A percentile compares a stretch with the other conserved stretches of the same genome.
phyloP scores from a whole-genome alignment of 75 land plant genomes.

The Cupressus sempervirens region DNA sequence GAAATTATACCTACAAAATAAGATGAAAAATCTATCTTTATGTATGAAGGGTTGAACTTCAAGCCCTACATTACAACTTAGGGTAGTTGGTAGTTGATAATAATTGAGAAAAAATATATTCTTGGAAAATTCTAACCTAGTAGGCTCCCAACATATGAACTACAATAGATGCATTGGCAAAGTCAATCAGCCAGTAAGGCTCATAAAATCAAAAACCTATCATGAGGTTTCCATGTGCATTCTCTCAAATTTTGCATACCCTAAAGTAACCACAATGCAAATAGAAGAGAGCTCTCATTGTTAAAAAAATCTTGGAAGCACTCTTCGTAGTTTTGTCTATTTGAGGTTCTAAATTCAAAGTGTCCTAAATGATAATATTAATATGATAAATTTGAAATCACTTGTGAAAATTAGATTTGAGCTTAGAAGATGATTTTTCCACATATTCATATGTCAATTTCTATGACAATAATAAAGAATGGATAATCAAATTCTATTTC shows the following conservation, averaged over 20 bases:
- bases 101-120: background rate
- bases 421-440: background rate
- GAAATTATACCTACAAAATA: conserved; percentile 27
- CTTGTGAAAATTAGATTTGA: too few relatives aligned
- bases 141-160: conserved; percentile 76
- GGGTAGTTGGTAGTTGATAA: background rate
- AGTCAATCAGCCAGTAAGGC: conserved; percentile 70
- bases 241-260: too few relatives aligned
- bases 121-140: conserved; percentile 39
- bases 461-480: conserved; percentile 57
- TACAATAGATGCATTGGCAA: too few relatives aligned
- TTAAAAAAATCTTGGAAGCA: conserved; percentile 39
- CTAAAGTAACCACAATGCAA: conserved; percentile 74
- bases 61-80: background rate
- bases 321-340: conserved; percentile 68
- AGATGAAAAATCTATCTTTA: background rate
- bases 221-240: conserved; percentile 65
- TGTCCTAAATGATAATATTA: conserved; percentile 60
- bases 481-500: conserved; percentile 89
- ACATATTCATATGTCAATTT: conserved; percentile 59
- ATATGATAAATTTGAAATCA: background rate
- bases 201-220: conserved; percentile 69
- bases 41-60: background rate
- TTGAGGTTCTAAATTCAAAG: conserved; percentile 62
- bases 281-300: too few relatives aligned